Evolutionary conservation across 1,139 yeast genomes (phyloP).

Genomic region (Pichia inconspicua): DNA sequence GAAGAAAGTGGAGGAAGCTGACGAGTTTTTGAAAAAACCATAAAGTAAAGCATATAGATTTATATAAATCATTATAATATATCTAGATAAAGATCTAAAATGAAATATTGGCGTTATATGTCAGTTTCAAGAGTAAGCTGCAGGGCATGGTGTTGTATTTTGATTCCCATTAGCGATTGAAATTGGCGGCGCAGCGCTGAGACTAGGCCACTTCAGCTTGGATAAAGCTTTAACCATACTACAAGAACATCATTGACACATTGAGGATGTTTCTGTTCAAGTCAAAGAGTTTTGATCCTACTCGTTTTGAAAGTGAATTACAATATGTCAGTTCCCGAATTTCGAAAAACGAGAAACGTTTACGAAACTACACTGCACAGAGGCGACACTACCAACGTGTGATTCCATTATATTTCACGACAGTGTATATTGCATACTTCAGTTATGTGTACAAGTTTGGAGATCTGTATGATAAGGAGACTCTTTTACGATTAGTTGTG

Average conservation of each 20-base stretch:
- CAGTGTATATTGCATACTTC: slow-evolving; percentile 30
- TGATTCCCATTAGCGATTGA: too few species aligned
- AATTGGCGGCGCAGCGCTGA: too few species aligned
- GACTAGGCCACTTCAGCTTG: too few species aligned
- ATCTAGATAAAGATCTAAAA: too few species aligned
- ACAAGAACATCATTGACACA: too few species aligned
- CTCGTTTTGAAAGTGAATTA: slow-evolving; percentile 44
- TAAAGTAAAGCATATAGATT: not conserved
- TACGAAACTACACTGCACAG: slow-evolving; percentile 25
- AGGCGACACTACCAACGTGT: slow-evolving; percentile 18
- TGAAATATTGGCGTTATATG: too few species aligned
- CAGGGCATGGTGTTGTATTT: too few species aligned
- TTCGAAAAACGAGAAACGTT: slow-evolving; percentile 30
- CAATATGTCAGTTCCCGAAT: slow-evolving; percentile 37
- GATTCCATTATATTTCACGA: slow-evolving; percentile 26
- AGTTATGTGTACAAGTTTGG: slow-evolving; percentile 24
- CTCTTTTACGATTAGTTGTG: slow-evolving; percentile 18
- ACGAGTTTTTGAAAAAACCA: slow-evolving; percentile 8
- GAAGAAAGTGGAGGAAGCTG: slow-evolving; percentile 10
- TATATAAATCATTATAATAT: too few species aligned
- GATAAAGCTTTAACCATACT: too few species aligned
- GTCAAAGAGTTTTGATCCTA: slow-evolving; percentile 38
- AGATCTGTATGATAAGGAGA: slow-evolving; percentile 1
- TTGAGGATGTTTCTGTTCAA: slow-evolving; percentile 16
- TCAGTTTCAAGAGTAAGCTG: too few species aligned